Evolutionary conservation across 106 monocot genomes (phyloP), one percentile per base, ranked within the genome.

Genomic region (Gastrodia elata): DNA sequence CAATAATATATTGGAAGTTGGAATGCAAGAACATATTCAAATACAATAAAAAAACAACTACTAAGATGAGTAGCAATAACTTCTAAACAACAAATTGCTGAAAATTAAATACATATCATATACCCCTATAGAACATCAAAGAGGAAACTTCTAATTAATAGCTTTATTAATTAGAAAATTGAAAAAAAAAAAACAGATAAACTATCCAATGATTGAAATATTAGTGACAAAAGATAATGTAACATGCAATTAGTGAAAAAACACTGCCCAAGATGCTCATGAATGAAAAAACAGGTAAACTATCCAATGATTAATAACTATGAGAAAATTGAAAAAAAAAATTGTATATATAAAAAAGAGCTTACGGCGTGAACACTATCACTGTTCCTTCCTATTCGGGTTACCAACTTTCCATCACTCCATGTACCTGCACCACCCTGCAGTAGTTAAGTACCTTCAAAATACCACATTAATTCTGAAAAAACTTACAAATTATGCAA

Each of bases 341-440:
- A n/a, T n/a, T n/a, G n/a, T n/a, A n/a, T 0, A 34, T 2, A 68
- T 14, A 42, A 38, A 32, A 59, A 41, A 22, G n/a, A 72, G 81
- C 93, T 93, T 76, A 98, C 98, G 85, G 98, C 85, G 74, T 91
- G 91, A 78, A 98, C 93, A 77, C 83, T 84, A 22, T 91, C 86
- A 73, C 85, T 98, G 77, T 98, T 98, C 80, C 86, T 88, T 74
- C 93, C 98, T 33, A 98, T 98, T 84, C 93, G 91, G 26, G 98
- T 98, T 36, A 93, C 91, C 65, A 98, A 85, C 77, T 98, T 93
- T 33, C 98, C 98, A 79, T 98, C 98, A 82, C 98, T 98, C 98
- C 93, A 98, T 78, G 98, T 98, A 98, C 98, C 93, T 98, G 98
- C 98, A 98, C 98, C 98, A 88, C 98, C 97, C 97, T 93, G 90